Conservation (phyloP, 2,329 filamentous ascomycete species). For the Colletotrichum musicola region DNA sequence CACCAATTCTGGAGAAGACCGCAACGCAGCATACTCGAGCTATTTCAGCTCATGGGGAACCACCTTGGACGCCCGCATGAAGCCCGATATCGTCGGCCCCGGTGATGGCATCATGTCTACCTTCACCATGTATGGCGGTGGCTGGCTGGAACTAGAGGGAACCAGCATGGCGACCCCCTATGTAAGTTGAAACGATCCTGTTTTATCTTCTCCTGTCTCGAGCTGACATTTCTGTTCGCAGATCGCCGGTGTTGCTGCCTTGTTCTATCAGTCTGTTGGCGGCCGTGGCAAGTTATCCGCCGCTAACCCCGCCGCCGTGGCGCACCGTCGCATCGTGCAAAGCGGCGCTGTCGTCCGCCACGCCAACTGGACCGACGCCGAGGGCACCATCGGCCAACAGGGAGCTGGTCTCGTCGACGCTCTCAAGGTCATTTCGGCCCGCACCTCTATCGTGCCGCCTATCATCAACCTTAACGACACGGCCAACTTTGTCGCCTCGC, state of each 20-base stretch:
- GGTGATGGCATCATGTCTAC: constrained; percentile 48
- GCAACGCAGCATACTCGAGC: constrained; percentile 46
- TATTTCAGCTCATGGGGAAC: constrained; percentile 70
- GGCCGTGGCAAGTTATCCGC: constrained; percentile 44
- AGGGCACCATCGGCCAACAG: constrained; percentile 45
- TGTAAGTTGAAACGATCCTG: background rate
- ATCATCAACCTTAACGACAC: constrained; percentile 60
- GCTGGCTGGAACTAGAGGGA: constrained; percentile 43
- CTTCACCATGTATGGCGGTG: background rate
- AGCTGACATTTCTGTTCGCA: background rate
- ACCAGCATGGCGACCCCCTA: constrained; percentile 64
- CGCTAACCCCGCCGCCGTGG: constrained; percentile 43
- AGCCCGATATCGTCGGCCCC: constrained; percentile 66
- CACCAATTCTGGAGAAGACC: background rate
- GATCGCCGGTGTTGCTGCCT: constrained; percentile 55
- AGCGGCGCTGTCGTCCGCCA: background rate
- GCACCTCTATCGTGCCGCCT: constrained; percentile 49
- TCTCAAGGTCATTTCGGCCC: constrained; percentile 53
- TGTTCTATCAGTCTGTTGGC: constrained; percentile 49
- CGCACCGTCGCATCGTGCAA: constrained; percentile 45
- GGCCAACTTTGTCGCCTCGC: constrained; percentile 49
- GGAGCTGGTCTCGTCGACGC: constrained; percentile 58
- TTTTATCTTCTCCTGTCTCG: too few species aligned
- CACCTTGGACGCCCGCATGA: constrained; percentile 68
- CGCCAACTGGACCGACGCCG: constrained; percentile 37